phyloP scores from a whole-genome alignment of 2,329 filamentous ascomycete species.

The Alternaria burnsii region DNA sequence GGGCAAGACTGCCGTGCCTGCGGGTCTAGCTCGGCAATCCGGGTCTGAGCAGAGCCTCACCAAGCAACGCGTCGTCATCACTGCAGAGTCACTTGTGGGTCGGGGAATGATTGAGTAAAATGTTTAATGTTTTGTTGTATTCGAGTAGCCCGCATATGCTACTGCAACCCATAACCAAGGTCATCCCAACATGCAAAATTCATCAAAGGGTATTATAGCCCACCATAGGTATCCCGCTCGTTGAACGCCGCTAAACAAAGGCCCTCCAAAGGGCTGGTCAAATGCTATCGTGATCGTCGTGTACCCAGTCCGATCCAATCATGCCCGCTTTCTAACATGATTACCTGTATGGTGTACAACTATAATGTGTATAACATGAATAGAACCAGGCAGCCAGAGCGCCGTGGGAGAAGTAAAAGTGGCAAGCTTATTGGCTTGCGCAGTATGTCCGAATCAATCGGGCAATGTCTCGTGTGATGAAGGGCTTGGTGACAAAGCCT shows the following conservation, averaged over 20 bases:
- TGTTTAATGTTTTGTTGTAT: conserved; percentile 4
- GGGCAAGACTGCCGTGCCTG: conserved; percentile 8
- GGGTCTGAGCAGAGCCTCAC: not conserved
- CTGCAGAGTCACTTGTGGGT: not conserved
- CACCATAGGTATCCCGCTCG: conserved; percentile 11
- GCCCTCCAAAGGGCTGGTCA: conserved; percentile 9
- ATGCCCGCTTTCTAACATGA: conserved; percentile 1
- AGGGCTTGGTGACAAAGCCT: conserved; percentile 74
- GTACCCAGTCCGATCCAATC: conserved; percentile 18
- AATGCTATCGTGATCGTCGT: conserved; percentile 32
- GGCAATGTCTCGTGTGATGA: conserved; percentile 69
- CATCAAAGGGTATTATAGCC: conserved; percentile 23
- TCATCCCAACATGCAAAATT: conserved; percentile 15
- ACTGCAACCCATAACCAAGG: conserved; percentile 3
- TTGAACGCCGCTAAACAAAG: conserved; percentile 19
- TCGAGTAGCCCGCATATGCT: conserved; percentile 7
- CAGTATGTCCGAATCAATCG: conserved; percentile 64
- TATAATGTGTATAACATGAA: conserved; percentile 21
- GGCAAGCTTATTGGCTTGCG: conserved; percentile 20
- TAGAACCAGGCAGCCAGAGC: conserved; percentile 16
- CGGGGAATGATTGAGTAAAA: not conserved
- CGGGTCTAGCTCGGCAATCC: not conserved
- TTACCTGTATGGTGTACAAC: conserved; percentile 13
- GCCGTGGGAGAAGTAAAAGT: conserved; percentile 7
- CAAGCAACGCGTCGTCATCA: not conserved